Conservation (phyloP, 75 land plant species). For the Ceratopteris richardii region DNA sequence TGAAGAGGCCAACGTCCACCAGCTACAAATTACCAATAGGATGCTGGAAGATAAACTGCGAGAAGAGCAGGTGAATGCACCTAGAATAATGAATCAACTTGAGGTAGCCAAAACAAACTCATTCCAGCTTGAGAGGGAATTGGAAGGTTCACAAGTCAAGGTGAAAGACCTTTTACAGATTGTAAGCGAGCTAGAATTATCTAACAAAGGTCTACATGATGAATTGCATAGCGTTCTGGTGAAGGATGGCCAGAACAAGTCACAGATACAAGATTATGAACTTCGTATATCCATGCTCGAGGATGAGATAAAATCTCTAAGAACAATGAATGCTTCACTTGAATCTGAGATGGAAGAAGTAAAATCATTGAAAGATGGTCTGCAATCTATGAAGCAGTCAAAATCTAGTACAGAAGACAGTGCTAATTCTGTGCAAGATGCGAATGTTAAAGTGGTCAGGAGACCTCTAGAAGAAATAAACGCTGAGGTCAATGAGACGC, state of each 20-base stretch:
- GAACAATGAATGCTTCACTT: neutral
- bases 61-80: neutral
- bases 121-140: neutral
- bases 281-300: neutral
- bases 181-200: neutral
- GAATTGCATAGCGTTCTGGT: conserved; percentile 8
- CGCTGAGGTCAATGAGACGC: too few relatives aligned
- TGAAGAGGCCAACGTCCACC: neutral
- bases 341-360: neutral
- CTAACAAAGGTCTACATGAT: conserved; percentile 3
- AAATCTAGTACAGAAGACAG: neutral
- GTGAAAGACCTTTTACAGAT: neutral
- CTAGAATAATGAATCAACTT: neutral
- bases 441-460: too few relatives aligned
- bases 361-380: neutral
- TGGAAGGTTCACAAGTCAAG: neutral
- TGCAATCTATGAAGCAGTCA: neutral
- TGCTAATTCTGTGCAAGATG: neutral
- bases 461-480: too few relatives aligned
- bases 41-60: neutral
- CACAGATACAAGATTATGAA: neutral
- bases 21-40: neutral
- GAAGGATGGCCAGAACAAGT: conserved; percentile 5
- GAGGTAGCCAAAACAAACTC: neutral
- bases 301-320: neutral